Percentiles rank a stretch among this genome's conserved stretches.
These are phyloP conservation scores for Jaapia argillacea DNA, from an alignment of 768 basidiomycete species.

Conservation along the genomic window DNA sequence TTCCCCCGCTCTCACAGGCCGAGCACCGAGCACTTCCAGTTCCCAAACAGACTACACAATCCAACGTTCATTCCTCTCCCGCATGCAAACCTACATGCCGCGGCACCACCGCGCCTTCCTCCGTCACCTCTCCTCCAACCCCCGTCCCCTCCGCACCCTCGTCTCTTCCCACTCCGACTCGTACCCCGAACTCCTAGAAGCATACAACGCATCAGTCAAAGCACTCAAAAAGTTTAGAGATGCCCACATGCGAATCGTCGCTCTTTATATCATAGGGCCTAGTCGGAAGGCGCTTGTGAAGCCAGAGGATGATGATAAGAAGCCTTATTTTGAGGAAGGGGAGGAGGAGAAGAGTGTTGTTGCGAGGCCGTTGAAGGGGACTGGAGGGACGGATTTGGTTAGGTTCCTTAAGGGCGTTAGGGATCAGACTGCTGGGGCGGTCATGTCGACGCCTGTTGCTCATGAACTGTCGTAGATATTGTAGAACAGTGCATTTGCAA, in stretches of 20 bases:
- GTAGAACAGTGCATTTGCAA: too few species aligned
- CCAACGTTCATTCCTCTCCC: slow-evolving; percentile 30
- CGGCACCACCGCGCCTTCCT: slow-evolving; percentile 49
- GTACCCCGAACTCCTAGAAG: slow-evolving; percentile 16
- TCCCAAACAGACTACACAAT: slow-evolving; percentile 5
- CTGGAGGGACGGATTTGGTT: slow-evolving; percentile 48
- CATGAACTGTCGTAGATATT: too few species aligned
- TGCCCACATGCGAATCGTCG: slow-evolving; percentile 45
- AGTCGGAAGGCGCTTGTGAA: slow-evolving; percentile 20
- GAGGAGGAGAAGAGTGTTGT: slow-evolving; percentile 13
- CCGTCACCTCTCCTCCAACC: slow-evolving; percentile 33
- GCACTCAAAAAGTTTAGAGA: slow-evolving; percentile 49
- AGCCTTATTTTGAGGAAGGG: neutral
- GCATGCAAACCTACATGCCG: slow-evolving; percentile 56
- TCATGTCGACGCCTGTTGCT: slow-evolving; percentile 16
- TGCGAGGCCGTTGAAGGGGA: slow-evolving; percentile 43
- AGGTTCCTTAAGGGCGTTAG: slow-evolving; percentile 47
- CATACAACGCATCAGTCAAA: slow-evolving; percentile 39
- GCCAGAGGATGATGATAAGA: neutral
- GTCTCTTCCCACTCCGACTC: slow-evolving; percentile 19
- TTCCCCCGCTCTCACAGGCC: slow-evolving; percentile 24
- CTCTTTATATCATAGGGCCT: slow-evolving; percentile 45
- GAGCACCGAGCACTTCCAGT: neutral
- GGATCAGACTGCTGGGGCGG: slow-evolving; percentile 33
- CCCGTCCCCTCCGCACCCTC: slow-evolving; percentile 36